Conservation (phyloP, 2,329 filamentous ascomycete genomes). For the Penicillium palitans region DNA sequence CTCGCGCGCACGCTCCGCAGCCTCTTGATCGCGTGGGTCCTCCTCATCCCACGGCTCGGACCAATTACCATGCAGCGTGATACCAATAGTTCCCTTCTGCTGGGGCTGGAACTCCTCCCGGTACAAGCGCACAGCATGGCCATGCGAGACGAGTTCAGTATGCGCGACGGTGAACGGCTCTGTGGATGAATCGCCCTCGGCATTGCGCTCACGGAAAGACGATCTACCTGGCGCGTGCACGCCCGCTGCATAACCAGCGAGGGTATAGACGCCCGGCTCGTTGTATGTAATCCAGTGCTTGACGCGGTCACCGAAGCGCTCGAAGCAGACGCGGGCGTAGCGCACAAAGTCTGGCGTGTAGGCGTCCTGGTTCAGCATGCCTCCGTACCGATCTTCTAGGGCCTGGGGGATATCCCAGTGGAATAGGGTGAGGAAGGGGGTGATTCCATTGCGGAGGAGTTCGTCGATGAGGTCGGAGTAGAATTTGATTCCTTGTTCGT, state of each 20-base stretch:
- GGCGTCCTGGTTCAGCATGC: conserved; percentile 71
- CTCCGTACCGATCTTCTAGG: conserved; percentile 74
- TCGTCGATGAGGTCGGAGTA: conserved; percentile 75
- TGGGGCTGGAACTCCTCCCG: conserved; percentile 72
- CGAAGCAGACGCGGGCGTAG: conserved; percentile 74
- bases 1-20: conserved; percentile 73
- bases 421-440: conserved; percentile 74
- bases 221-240: conserved; percentile 74
- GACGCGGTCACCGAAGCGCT: conserved; percentile 67
- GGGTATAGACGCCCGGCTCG: conserved; percentile 76
- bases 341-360: conserved; percentile 74
- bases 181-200: conserved; percentile 69
- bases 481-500: conserved; percentile 72
- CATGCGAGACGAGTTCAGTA: conserved; percentile 74
- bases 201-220: conserved; percentile 67
- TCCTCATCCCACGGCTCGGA: conserved; percentile 74
- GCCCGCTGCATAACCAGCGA: conserved; percentile 73
- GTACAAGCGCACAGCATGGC: conserved; percentile 71
- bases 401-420: conserved; percentile 80
- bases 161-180: conserved; percentile 79
- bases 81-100: conserved; percentile 72
- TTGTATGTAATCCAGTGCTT: conserved; percentile 87
- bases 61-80: conserved; percentile 76
- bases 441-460: conserved; percentile 69
- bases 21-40: conserved; percentile 69